Evolutionary conservation across 176 grass and related monocot genomes (phyloP).

Genomic region (Zea luxurians): DNA sequence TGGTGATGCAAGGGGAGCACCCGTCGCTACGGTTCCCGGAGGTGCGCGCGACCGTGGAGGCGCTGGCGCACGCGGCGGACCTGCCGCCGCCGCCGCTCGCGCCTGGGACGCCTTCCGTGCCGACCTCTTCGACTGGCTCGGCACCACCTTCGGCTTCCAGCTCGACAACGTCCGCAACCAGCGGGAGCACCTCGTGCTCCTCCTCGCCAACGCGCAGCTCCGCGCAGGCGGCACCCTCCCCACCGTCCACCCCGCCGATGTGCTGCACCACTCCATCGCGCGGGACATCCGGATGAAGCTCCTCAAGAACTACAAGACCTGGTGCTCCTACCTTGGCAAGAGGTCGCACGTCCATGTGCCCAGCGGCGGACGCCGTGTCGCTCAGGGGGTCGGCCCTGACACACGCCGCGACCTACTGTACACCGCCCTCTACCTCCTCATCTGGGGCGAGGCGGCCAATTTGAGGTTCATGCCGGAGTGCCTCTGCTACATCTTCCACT

Average conservation of each 20-base stretch:
- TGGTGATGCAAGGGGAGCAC: too few relatives aligned
- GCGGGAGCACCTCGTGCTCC: conserved; percentile 93
- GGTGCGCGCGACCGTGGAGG: too few relatives aligned
- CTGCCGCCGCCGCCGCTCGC: too few relatives aligned
- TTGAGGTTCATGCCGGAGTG: conserved; percentile 89
- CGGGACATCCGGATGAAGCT: conserved; percentile 71
- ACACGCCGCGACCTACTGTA: conserved; percentile 75
- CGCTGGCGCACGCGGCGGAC: too few relatives aligned
- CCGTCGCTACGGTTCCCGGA: too few relatives aligned
- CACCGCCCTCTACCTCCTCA: conserved; percentile 76
- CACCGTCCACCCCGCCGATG: conserved; percentile 46
- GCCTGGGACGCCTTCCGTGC: conserved; percentile 34
- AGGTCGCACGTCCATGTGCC: conserved; percentile 49
- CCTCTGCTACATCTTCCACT: conserved; percentile 92
- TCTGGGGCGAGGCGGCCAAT: conserved; percentile 96
- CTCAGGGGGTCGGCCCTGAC: conserved; percentile 21
- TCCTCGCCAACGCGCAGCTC: conserved; percentile 96
- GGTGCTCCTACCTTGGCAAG: conserved; percentile 79
- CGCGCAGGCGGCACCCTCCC: conserved; percentile 32
- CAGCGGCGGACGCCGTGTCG: background rate
- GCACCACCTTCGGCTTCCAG: conserved; percentile 89
- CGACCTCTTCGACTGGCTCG: conserved; percentile 96
- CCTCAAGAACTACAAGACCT: conserved; percentile 74
- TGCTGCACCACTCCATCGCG: conserved; percentile 54
- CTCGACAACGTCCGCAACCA: conserved; percentile 82